phyloP scores from a whole-genome alignment of 164 flowering plant genomes.

The Annona cherimola region DNA sequence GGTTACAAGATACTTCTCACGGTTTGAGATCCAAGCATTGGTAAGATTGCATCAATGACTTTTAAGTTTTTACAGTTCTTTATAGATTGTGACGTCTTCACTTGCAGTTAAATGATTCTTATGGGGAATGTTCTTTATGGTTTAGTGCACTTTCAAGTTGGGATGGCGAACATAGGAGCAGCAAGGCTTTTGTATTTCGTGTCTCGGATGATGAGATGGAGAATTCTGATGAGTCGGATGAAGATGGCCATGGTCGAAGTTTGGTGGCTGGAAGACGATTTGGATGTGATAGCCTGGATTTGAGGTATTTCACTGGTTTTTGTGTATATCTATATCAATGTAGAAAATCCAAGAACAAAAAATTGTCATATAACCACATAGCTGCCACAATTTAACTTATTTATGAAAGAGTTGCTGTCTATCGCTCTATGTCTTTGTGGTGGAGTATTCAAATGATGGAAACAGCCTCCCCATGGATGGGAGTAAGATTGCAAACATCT shows the following conservation, averaged over 20 bases:
- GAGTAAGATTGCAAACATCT: no score
- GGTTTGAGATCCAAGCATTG: neutral
- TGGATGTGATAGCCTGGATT: constrained; percentile 24
- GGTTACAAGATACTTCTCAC: neutral
- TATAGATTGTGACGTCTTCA: neutral
- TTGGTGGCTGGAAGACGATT: constrained; percentile 30
- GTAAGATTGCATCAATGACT: neutral
- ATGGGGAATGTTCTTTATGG: neutral
- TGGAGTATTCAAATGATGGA: no score
- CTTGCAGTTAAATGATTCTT: neutral
- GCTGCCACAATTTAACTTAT: neutral
- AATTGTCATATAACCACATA: neutral
- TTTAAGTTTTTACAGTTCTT: neutral
- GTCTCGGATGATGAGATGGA: constrained; percentile 18
- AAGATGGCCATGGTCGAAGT: neutral
- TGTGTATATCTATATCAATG: no score
- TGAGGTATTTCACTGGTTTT: constrained; percentile 15
- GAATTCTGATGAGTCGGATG: constrained; percentile 7
- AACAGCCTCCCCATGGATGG: no score
- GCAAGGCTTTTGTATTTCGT: constrained; percentile 16
- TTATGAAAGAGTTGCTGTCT: neutral
- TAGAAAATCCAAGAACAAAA: no score
- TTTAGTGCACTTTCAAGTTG: constrained; percentile 10
- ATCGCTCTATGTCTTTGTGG: no score
- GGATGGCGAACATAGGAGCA: constrained; percentile 1